These are phyloP conservation scores for Fragilaria radians DNA, from an alignment of 108 stramenopile genomes.

Conservation along the genomic window DNA sequence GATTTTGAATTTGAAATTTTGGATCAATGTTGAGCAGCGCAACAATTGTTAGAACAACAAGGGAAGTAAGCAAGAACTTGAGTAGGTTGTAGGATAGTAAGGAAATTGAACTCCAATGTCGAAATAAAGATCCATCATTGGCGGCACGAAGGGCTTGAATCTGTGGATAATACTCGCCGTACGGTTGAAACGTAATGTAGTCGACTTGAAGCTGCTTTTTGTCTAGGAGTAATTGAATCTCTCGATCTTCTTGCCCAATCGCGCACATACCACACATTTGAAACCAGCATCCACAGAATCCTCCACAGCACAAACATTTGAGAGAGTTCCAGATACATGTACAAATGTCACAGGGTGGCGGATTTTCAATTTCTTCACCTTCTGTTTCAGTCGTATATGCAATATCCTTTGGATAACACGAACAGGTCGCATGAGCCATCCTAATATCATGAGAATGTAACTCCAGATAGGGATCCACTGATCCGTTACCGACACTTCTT, in stretches of 20 bases:
- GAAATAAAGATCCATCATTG: constrained; percentile 10
- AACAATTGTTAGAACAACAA: constrained; percentile 19
- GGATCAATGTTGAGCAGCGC: constrained; percentile 11
- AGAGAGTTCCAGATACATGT: constrained; percentile 13
- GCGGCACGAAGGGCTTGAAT: constrained; percentile 15
- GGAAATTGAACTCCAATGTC: constrained; percentile 31
- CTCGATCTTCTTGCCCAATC: constrained; percentile 46
- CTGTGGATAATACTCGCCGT: constrained; percentile 22
- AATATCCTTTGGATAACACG: constrained; percentile 25
- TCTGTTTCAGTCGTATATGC: not conserved
- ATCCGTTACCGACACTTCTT: not conserved
- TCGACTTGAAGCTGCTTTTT: constrained; percentile 25
- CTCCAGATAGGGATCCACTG: not conserved
- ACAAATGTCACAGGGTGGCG: constrained; percentile 13
- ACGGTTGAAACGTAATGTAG: constrained; percentile 48
- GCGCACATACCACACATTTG: constrained; percentile 50
- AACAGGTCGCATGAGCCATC: constrained; percentile 36
- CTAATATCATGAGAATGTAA: constrained; percentile 18
- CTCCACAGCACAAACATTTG: constrained; percentile 22
- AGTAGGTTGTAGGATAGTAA: constrained; percentile 19
- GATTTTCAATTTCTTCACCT: constrained; percentile 6
- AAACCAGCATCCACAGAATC: constrained; percentile 26
- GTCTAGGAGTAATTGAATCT: constrained; percentile 26
- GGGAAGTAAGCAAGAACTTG: constrained; percentile 10
- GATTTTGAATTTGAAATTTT: constrained; percentile 19